Percentiles rank a stretch among this genome's conserved stretches.
Conservation (phyloP, 208 protist species). For the Trypanosoma rangeli region DNA sequence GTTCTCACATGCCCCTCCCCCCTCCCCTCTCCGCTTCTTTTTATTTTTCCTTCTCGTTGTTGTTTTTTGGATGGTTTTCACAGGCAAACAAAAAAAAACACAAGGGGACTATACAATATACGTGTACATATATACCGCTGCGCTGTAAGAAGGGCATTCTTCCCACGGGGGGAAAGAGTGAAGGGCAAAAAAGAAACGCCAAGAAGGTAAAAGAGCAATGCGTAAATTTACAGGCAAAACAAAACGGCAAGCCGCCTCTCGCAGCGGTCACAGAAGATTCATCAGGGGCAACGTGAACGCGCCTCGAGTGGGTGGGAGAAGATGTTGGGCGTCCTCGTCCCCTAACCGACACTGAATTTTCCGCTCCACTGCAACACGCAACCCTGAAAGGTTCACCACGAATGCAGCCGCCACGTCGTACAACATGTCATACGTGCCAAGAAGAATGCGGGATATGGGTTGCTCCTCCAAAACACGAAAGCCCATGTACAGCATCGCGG, state of each 20-base stretch:
- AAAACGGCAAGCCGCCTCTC: not conserved
- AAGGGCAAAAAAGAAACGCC: conserved; percentile 24
- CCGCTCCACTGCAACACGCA: conserved; percentile 56
- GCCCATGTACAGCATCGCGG: conserved; percentile 67
- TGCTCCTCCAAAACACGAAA: conserved; percentile 68
- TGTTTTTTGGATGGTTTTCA: too few species aligned
- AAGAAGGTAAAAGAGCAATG: conserved; percentile 8
- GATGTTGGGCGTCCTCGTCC: conserved; percentile 46
- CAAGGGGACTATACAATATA: too few species aligned
- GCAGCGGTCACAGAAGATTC: conserved; percentile 44
- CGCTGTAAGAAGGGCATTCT: not conserved
- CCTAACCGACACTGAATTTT: conserved; percentile 48
- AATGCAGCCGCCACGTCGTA: conserved; percentile 76
- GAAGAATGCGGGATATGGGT: conserved; percentile 54
- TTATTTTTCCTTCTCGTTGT: too few species aligned
- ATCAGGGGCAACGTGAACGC: conserved; percentile 62
- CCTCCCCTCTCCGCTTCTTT: too few species aligned
- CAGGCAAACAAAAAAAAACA: too few species aligned
- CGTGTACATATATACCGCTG: not conserved
- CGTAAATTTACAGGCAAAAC: conserved; percentile 22
- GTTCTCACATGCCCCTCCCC: not conserved
- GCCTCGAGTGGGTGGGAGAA: conserved; percentile 44
- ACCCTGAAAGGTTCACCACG: conserved; percentile 58
- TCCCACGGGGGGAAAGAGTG: conserved; percentile 1
- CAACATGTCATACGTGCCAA: conserved; percentile 59